Evolutionary conservation across 768 basidiomycete genomes (phyloP), one percentile per base, ranked within the genome.

Genomic region (Coprinopsis strossmayeri): DNA sequence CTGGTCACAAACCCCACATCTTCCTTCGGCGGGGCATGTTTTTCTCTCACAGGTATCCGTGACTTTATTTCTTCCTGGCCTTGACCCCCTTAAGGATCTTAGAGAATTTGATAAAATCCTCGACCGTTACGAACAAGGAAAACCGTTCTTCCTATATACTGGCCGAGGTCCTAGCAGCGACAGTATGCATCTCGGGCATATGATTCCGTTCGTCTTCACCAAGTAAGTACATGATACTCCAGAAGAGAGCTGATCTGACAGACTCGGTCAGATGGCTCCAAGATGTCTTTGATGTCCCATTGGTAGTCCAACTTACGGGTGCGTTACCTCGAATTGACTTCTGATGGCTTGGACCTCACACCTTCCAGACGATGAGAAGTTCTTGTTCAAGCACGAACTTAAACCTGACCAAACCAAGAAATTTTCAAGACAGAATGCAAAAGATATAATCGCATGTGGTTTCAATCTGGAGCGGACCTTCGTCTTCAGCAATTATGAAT

Each of bases 101-200:
- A 97, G 94, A 46, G 96, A 99, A 47, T 83, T 99, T 57, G 86
- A 93, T 68, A 80, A 81, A 57, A 96, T 99, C 46, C 70, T 99
- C 50, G 92, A 96, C 66, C 84, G 92, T 53, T 97, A 89, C 65
- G 95, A 98, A 66, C 87, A 95, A 60, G 85, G 90, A 13, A 96
- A 98, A 64, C 96, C 94, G 2, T 98, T 97, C 70, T 99, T 89
- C 73, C 69, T 99, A 54, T 99, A 99, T 67, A 99, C 96, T 1
- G 96, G 96, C 26, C 81, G 96, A 50, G 96, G 96, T 10, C 96
- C 96, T 17, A 91, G 89, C 55, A 95, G 91, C 59, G 91, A 91
- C 61, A 94, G 91, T 61, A 87, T 98, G 86, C 96, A 99, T 70
- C 70, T 98, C 43, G 96, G 96, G 15, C 96, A 99, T 64, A 87